Conservation (phyloP, 257 asterid genomes). For the Ilex asprella region DNA sequence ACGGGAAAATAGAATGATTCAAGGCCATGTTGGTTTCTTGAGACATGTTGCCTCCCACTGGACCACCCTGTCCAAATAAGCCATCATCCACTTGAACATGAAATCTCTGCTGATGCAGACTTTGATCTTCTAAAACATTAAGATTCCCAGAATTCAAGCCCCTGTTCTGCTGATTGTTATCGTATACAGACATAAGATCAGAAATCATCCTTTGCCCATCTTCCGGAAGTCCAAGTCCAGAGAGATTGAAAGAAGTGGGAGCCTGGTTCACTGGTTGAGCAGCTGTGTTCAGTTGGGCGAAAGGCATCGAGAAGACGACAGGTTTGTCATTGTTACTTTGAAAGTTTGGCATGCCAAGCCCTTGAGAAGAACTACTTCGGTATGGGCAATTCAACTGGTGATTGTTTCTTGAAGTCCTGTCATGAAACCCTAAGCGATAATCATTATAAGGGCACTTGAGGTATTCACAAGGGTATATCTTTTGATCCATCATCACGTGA, state of each 20-base stretch:
- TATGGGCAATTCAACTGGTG: conserved; percentile 44
- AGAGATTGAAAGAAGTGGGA: conserved; percentile 28
- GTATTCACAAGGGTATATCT: conserved; percentile 43
- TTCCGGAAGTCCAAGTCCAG: conserved; percentile 54
- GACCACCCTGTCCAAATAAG: neutral
- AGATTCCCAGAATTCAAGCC: conserved; percentile 14
- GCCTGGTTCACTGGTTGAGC: conserved; percentile 1
- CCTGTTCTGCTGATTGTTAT: conserved; percentile 30
- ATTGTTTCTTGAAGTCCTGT: conserved; percentile 48
- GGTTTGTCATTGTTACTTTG: conserved; percentile 21
- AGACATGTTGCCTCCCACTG: neutral
- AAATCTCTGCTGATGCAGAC: neutral
- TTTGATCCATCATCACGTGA: conserved; percentile 10
- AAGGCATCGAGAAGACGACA: conserved; percentile 17
- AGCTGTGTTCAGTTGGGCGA: neutral
- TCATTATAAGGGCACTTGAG: conserved; percentile 47
- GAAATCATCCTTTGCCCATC: conserved; percentile 57
- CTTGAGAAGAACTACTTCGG: conserved; percentile 23
- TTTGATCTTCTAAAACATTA: conserved; percentile 6
- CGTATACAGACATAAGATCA: conserved; percentile 51
- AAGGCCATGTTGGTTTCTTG: conserved; percentile 9
- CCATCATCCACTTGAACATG: conserved; percentile 4
- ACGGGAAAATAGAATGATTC: conserved; percentile 2
- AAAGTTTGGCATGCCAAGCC: conserved; percentile 15
- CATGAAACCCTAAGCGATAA: conserved; percentile 38